phyloP scores from a whole-genome alignment of 179 eudicot species.

The Beta corolliflora region DNA sequence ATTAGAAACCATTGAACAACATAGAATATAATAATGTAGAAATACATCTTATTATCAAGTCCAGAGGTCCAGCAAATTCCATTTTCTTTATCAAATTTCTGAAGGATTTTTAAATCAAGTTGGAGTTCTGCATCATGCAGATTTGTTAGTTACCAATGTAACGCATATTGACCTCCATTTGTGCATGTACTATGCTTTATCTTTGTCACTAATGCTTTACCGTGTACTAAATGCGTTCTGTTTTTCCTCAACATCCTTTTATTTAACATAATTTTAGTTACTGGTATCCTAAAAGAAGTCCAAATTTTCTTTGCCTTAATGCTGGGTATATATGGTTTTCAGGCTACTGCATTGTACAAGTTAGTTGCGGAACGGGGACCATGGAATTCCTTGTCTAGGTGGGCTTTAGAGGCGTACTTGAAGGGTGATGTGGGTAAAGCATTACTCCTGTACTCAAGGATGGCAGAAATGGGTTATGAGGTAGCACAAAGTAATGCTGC shows the following conservation, averaged over 20 bases:
- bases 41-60: too few species aligned
- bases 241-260: not conserved
- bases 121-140: not conserved
- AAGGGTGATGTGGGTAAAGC: slow-evolving; percentile 96
- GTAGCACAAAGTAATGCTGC: slow-evolving; percentile 99
- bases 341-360: slow-evolving; percentile 91
- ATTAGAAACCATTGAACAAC: too few species aligned
- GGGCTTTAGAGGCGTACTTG: slow-evolving; percentile 94
- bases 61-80: not conserved
- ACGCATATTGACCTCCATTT: not conserved
- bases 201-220: not conserved
- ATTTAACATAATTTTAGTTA: not conserved
- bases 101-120: not conserved
- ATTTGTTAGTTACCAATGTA: not conserved
- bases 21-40: too few species aligned
- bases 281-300: not conserved
- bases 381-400: slow-evolving; percentile 94
- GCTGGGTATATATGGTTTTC: slow-evolving; percentile 20
- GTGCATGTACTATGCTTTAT: not conserved
- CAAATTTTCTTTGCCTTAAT: slow-evolving; percentile 1
- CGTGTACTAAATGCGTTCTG: not conserved
- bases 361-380: slow-evolving; percentile 98
- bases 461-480: slow-evolving; percentile 98
- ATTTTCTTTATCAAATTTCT: not conserved
- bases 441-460: slow-evolving; percentile 81